phyloP scores from a whole-genome alignment of 768 basidiomycete genomes.

The Pleurotus salmoneostramineus region DNA sequence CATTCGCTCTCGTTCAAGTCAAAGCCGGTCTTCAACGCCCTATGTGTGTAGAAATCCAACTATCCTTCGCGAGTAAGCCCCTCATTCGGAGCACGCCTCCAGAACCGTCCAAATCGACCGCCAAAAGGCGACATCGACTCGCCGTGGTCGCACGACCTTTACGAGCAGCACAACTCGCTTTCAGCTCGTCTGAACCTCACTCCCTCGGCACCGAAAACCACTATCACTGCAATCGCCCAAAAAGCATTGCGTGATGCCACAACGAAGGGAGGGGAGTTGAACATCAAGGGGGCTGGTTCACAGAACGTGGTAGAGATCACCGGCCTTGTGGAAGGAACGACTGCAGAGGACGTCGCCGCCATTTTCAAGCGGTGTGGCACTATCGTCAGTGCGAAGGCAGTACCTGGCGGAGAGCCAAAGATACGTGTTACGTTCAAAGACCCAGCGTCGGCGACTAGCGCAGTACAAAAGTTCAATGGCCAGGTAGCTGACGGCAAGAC shows the following conservation, averaged over 20 bases:
- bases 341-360: slow-evolving; percentile 78
- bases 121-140: slow-evolving; percentile 67
- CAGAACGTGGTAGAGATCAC: slow-evolving; percentile 72
- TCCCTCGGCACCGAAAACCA: slow-evolving; percentile 43
- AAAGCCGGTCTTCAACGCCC: slow-evolving; percentile 38
- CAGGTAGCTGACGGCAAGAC: slow-evolving; percentile 81
- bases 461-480: slow-evolving; percentile 73
- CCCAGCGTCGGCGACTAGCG: slow-evolving; percentile 54
- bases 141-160: slow-evolving; percentile 73
- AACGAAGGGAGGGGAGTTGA: slow-evolving; percentile 28
- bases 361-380: slow-evolving; percentile 81
- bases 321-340: slow-evolving; percentile 73
- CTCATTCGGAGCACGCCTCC: slow-evolving; percentile 21
- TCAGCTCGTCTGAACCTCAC: slow-evolving; percentile 50
- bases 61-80: slow-evolving; percentile 13
- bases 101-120: slow-evolving; percentile 47
- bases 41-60: slow-evolving; percentile 42
- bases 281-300: slow-evolving; percentile 63
- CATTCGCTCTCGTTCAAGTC: slow-evolving; percentile 37
- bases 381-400: slow-evolving; percentile 45
- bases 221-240: slow-evolving; percentile 41
- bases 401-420: slow-evolving; percentile 35
- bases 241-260: slow-evolving; percentile 65
- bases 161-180: slow-evolving; percentile 56
- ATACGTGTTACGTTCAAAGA: slow-evolving; percentile 76